phyloP scores from a whole-genome alignment of 768 basidiomycete genomes.

The Termitomyces sp. region DNA sequence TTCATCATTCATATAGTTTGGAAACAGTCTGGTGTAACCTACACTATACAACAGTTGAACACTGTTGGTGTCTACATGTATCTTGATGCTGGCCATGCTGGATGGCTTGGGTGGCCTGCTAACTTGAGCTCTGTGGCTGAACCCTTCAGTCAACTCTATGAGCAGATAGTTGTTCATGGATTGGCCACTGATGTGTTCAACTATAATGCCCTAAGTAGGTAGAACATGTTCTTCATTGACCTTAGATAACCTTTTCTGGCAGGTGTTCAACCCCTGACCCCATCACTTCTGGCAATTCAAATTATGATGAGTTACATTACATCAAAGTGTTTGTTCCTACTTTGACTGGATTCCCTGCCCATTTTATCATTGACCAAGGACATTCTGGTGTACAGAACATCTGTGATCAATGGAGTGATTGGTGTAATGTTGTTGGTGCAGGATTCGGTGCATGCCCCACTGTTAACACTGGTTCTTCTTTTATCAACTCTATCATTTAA shows the following conservation, averaged over 20 bases:
- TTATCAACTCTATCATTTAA: conserved; percentile 61
- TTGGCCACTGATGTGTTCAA: conserved; percentile 55
- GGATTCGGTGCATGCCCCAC: conserved; percentile 61
- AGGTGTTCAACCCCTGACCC: conserved; percentile 47
- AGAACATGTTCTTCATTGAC: background rate
- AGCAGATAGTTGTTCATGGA: conserved; percentile 50
- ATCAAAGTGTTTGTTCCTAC: conserved; percentile 49
- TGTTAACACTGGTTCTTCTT: conserved; percentile 43
- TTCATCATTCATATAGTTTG: background rate
- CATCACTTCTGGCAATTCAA: conserved; percentile 52
- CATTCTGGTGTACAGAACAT: conserved; percentile 61
- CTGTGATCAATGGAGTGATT: conserved; percentile 58
- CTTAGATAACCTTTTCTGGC: conserved; percentile 24
- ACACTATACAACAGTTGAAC: conserved; percentile 52
- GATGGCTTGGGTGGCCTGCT: conserved; percentile 67
- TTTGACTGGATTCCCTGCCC: conserved; percentile 49
- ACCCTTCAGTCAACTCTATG: conserved; percentile 46
- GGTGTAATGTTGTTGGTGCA: conserved; percentile 63
- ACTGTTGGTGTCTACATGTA: conserved; percentile 54
- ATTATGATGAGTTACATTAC: conserved; percentile 59
- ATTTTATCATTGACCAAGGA: conserved; percentile 65
- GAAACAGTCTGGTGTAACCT: conserved; percentile 40
- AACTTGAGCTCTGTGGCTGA: conserved; percentile 55
- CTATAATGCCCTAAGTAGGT: conserved; percentile 36
- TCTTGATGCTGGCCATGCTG: conserved; percentile 59